phyloP scores from a whole-genome alignment of 306 rosid species.

The Bauhinia variegata region DNA sequence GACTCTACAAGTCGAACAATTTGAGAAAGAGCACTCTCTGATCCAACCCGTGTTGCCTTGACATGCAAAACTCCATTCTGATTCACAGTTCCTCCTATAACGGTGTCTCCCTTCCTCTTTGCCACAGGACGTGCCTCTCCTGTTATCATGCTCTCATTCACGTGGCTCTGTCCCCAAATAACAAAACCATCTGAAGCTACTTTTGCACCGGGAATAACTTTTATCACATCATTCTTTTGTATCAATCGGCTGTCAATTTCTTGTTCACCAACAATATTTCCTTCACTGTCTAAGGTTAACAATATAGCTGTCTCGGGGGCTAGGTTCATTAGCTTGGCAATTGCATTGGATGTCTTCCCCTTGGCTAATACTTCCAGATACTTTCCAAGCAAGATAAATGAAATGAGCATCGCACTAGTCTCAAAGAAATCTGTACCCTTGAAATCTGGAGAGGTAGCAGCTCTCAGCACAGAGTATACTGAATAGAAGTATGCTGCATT shows the following conservation, averaged over 20 bases:
- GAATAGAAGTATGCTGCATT: slow-evolving; percentile 91
- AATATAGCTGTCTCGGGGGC: slow-evolving; percentile 73
- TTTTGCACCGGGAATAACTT: slow-evolving; percentile 68
- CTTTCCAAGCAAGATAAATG: slow-evolving; percentile 85
- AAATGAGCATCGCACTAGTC: slow-evolving; percentile 85
- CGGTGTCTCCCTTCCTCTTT: slow-evolving; percentile 65
- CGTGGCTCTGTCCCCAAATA: slow-evolving; percentile 82
- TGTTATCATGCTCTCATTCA: slow-evolving; percentile 95
- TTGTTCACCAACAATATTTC: slow-evolving; percentile 55
- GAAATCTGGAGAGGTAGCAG: slow-evolving; percentile 60
- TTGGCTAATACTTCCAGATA: slow-evolving; percentile 86
- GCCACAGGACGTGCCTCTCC: slow-evolving; percentile 79
- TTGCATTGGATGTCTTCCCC: slow-evolving; percentile 88
- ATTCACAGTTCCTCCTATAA: slow-evolving; percentile 86
- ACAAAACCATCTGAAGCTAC: slow-evolving; percentile 82
- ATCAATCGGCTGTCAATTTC: slow-evolving; percentile 77
- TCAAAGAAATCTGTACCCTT: slow-evolving; percentile 88
- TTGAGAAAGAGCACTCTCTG: slow-evolving; percentile 87
- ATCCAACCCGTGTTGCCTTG: slow-evolving; percentile 79
- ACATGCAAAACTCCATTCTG: slow-evolving; percentile 83
- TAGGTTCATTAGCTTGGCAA: slow-evolving; percentile 84
- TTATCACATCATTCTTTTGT: slow-evolving; percentile 81
- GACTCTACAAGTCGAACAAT: slow-evolving; percentile 90
- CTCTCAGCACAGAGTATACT: slow-evolving; percentile 71
- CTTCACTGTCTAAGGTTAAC: slow-evolving; percentile 56